Evolutionary conservation across 2,329 filamentous ascomycete species (phyloP), one percentile per base, ranked within the genome.

Genomic region (Stromatinia cepivora): DNA sequence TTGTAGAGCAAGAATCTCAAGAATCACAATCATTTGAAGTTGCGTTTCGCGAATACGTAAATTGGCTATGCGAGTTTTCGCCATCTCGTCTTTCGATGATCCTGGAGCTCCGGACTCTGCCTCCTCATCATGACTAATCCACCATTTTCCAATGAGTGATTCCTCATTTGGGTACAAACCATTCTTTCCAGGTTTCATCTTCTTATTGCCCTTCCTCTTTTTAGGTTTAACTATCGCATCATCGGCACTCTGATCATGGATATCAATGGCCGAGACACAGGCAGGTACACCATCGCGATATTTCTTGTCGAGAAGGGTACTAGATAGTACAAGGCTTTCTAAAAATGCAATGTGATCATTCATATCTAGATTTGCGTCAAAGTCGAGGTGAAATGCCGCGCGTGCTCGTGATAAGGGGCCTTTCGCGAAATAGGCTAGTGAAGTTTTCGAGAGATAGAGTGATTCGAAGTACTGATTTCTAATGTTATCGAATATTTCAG

Each of bases 351-450:
- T 83, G 25, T 94, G 81, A 63, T 92, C 87, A 34, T 81, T 80
- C 79, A 90, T 87, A 53, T 88, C 83, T 28, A 89, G 80, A 31
- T 84, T 86, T 9, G 85, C 81, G 77, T 90, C 87, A 65, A 86
- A 85, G 71, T 88, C 85, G 20, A 88, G 80, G 69, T 89, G 87
- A 72, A 92, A 92, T 20, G 88, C 86, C 59, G 89, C 90, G 70
- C 92, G 86, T 58, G 91, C 89, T 74, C 91, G 86, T 57, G 92
- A 92, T 28, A 95, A 81, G 1, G 92, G 91, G 0, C 92, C 92
- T 81, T 95, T 95, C 28, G 90, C 90, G 79, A 94, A 94, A 79
- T 94, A 95, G 70, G 92, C 92, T 69, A 94, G 81, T 4, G 92
- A 92, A 46, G 90, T 92, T 82, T 87, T 85, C 69, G 89, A 88